Percentiles rank a stretch among this genome's conserved stretches.
Conservation (phyloP, 371 early-diverging fungal genomes). For the Mortierella sp. region DNA sequence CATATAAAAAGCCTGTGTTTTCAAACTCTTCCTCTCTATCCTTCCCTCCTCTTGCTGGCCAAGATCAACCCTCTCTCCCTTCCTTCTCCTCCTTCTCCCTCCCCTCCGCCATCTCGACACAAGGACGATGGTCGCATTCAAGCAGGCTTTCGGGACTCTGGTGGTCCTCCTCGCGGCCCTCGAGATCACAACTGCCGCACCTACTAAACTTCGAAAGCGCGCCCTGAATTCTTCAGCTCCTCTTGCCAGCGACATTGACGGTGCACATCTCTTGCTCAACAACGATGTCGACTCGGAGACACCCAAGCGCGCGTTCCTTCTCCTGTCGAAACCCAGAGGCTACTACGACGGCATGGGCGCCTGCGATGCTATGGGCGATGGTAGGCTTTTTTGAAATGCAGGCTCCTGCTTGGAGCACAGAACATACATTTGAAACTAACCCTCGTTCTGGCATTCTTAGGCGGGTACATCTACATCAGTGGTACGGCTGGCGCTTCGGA, state of each 20-base stretch:
- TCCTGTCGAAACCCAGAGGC: conserved; percentile 22
- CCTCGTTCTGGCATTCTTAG: not conserved
- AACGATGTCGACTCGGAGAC: conserved; percentile 29
- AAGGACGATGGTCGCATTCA: not conserved
- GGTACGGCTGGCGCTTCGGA: conserved; percentile 14
- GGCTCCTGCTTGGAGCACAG: no score
- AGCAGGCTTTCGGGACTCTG: not conserved
- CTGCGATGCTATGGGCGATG: conserved; percentile 27
- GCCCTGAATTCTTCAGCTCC: conserved; percentile 13
- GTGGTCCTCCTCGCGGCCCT: not conserved
- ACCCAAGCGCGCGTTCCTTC: conserved; percentile 22
- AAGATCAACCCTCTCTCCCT: no score
- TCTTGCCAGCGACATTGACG: conserved; percentile 22
- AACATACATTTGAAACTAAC: no score
- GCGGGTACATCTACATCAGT: conserved; percentile 11
- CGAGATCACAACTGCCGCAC: not conserved
- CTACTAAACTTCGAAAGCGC: conserved; percentile 2
- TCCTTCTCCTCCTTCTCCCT: not conserved
- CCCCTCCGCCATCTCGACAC: not conserved
- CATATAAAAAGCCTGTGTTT: no score
- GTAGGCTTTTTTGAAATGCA: conserved; percentile 2
- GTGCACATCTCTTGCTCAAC: conserved; percentile 21
- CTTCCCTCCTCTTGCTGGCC: not conserved
- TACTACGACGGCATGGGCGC: conserved; percentile 26
- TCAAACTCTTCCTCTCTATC: not conserved